Conservation (phyloP, 495 filamentous ascomycete genomes). For the Xanthoparmelia taractica region DNA sequence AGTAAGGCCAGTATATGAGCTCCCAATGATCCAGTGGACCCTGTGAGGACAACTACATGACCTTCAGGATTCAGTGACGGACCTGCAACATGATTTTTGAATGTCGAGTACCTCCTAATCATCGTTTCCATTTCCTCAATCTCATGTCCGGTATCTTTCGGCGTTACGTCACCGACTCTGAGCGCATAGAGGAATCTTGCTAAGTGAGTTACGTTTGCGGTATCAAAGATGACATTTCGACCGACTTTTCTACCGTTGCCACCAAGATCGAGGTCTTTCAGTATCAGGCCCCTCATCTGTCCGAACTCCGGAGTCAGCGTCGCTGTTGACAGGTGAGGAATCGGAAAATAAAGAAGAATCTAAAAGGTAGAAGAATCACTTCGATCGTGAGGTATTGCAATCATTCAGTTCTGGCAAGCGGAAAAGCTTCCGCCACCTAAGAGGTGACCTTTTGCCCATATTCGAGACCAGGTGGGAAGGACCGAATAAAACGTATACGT, state of each 20-base stretch:
- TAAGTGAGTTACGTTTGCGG: slow-evolving; percentile 39
- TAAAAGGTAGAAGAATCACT: neutral
- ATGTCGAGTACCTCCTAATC: slow-evolving; percentile 45
- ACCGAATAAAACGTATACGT: neutral
- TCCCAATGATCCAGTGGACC: slow-evolving; percentile 53
- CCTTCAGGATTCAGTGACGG: slow-evolving; percentile 22
- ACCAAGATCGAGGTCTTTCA: slow-evolving; percentile 38
- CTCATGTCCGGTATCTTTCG: slow-evolving; percentile 14
- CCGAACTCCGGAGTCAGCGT: neutral
- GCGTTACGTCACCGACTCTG: slow-evolving; percentile 29
- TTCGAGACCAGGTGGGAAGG: neutral
- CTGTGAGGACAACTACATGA: slow-evolving; percentile 48
- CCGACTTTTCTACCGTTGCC: slow-evolving; percentile 27
- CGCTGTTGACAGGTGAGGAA: neutral
- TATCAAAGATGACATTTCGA: slow-evolving; percentile 48
- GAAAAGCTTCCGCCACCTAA: neutral
- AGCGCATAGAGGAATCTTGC: slow-evolving; percentile 40
- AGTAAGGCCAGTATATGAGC: slow-evolving; percentile 46
- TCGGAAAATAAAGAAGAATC: neutral
- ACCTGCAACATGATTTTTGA: slow-evolving; percentile 32
- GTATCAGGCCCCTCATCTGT: slow-evolving; percentile 41
- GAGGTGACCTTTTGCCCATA: neutral
- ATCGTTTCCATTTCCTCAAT: slow-evolving; percentile 40
- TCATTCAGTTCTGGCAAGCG: neutral
- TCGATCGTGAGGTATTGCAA: neutral